phyloP scores from a whole-genome alignment of 2,329 filamentous ascomycete species.

The Aplosporella prunicola region DNA sequence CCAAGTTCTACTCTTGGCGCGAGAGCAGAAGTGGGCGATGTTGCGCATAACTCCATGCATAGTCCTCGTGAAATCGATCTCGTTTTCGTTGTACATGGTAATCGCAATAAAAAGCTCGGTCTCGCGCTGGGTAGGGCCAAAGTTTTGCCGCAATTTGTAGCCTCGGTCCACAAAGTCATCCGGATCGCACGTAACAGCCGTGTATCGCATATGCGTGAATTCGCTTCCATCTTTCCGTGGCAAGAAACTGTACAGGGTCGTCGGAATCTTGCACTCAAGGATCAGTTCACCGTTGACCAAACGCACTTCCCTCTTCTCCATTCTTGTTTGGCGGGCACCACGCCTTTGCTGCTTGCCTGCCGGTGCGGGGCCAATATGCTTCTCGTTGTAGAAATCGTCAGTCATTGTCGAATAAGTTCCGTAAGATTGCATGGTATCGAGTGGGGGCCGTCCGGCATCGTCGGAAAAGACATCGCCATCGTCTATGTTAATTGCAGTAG shows the following conservation, averaged over 20 bases:
- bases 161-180: slow-evolving; percentile 84
- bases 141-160: slow-evolving; percentile 87
- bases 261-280: slow-evolving; percentile 97
- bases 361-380: slow-evolving; percentile 82
- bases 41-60: slow-evolving; percentile 99
- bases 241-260: slow-evolving; percentile 93
- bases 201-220: slow-evolving; percentile 98
- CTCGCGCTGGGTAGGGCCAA: slow-evolving; percentile 73
- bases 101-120: slow-evolving; percentile 95
- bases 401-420: slow-evolving; percentile 52
- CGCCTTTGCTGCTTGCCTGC: slow-evolving; percentile 77
- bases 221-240: slow-evolving; percentile 87
- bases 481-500: slow-evolving; percentile 61
- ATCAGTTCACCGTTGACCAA: slow-evolving; percentile 97
- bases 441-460: slow-evolving; percentile 45
- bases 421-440: slow-evolving; percentile 56
- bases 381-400: slow-evolving; percentile 44
- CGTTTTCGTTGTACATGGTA: slow-evolving; percentile 99
- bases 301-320: slow-evolving; percentile 86
- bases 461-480: slow-evolving; percentile 63
- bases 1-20: slow-evolving; percentile 89
- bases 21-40: slow-evolving; percentile 89
- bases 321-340: slow-evolving; percentile 77
- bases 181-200: slow-evolving; percentile 94
- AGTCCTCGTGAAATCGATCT: slow-evolving; percentile 89